A percentile compares a stretch with the other conserved stretches of the same genome.
These are phyloP conservation scores for Agroathelia rolfsii DNA, from an alignment of 1,284 basidiomycete species.

Conservation along the genomic window DNA sequence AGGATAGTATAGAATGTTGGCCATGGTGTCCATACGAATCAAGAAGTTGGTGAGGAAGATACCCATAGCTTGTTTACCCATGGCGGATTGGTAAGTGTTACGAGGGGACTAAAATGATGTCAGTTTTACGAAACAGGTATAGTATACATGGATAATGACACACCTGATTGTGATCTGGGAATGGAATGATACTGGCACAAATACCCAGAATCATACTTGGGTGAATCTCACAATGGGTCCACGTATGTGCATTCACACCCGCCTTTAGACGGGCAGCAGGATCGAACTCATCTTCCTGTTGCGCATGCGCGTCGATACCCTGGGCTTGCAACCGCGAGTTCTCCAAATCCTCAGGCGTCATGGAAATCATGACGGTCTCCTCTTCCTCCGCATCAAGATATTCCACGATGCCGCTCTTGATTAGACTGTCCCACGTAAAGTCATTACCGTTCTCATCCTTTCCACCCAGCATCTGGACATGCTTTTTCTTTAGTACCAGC, in stretches of 20 bases:
- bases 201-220: conserved; percentile 99
- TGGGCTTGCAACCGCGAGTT: conserved; percentile 63
- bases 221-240: conserved; percentile 99
- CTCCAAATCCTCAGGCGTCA: conserved; percentile 94
- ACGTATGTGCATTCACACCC: conserved; percentile 75
- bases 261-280: conserved; percentile 84
- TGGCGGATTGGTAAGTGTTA: conserved; percentile 98
- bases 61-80: conserved; percentile 99
- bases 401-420: conserved; percentile 88
- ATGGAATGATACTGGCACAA: conserved; percentile 97
- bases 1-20: conserved; percentile 95
- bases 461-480: conserved; percentile 64
- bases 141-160: conserved; percentile 16
- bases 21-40: conserved; percentile 98
- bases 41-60: conserved; percentile 97
- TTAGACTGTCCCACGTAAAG: conserved; percentile 80
- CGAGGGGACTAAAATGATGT: conserved; percentile 73
- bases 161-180: conserved; percentile 99
- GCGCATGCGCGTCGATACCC: conserved; percentile 48
- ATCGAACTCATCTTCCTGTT: conserved; percentile 71
- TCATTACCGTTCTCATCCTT: conserved; percentile 44
- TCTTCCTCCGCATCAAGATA: conserved; percentile 97
- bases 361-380: conserved; percentile 98
- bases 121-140: conserved; percentile 8
- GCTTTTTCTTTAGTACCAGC: conserved; percentile 77